A percentile compares a stretch with the other conserved stretches of the same genome.
phyloP scores from a whole-genome alignment of 164 flowering plant genomes.

The Nymphaea colorata region DNA sequence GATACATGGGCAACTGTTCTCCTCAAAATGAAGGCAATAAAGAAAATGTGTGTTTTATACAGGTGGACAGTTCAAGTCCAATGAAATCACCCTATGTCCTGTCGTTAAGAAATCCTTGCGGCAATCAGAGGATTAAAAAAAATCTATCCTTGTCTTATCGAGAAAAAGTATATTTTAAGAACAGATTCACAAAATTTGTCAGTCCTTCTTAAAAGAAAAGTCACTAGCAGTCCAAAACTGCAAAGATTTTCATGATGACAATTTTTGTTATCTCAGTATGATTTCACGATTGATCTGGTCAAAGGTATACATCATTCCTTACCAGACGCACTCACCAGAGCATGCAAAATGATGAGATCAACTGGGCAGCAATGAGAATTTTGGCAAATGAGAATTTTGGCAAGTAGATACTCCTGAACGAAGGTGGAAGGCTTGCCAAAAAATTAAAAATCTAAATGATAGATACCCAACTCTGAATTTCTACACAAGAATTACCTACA shows the following conservation, averaged over 20 bases:
- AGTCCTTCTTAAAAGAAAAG: neutral
- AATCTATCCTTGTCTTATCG: neutral
- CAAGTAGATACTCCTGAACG: neutral
- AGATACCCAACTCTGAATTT: neutral
- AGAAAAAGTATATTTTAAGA: neutral
- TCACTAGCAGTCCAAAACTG: neutral
- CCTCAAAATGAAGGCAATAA: neutral
- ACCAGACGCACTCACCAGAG: neutral
- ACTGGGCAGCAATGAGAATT: neutral
- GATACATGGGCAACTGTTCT: neutral
- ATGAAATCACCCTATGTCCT: neutral
- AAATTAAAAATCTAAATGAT: neutral
- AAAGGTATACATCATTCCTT: neutral
- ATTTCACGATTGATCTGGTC: neutral
- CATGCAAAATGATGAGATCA: neutral
- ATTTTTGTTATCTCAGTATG: neutral
- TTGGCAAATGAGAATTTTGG: neutral
- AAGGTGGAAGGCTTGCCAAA: too few relatives aligned
- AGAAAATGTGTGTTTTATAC: neutral
- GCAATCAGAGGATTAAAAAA: neutral
- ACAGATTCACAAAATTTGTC: neutral
- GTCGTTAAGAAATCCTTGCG: neutral
- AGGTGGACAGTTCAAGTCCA: neutral
- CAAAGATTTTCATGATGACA: constrained; percentile 3
- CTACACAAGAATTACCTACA: neutral